phyloP scores from a whole-genome alignment of 345 rosid genomes.

The Erucastrum elatum region DNA sequence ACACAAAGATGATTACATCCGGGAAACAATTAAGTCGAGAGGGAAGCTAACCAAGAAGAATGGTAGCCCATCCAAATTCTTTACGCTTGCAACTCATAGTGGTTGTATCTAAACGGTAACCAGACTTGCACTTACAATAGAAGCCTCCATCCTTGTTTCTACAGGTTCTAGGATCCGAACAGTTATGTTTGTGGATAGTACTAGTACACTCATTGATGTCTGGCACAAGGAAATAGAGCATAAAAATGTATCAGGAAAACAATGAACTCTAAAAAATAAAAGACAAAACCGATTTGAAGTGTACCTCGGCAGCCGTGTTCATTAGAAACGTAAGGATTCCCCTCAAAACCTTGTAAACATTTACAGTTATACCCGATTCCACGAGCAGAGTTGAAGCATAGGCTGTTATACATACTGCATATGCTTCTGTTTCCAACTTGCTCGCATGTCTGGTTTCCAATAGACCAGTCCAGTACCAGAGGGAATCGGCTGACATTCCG shows the following conservation, averaged over 20 bases:
- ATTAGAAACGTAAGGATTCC: not conserved
- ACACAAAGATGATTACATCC: not conserved
- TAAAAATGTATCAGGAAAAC: not conserved
- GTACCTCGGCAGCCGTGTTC: not conserved
- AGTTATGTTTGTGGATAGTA: too few species aligned
- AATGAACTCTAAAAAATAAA: not conserved
- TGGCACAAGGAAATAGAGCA: not conserved
- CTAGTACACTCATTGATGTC: not conserved
- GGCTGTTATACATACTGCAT: not conserved
- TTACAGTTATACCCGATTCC: too few species aligned
- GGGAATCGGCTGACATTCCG: not conserved
- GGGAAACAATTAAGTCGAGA: not conserved
- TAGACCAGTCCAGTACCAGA: slow-evolving; percentile 21
- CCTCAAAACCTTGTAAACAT: not conserved
- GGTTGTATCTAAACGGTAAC: not conserved
- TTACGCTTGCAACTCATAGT: not conserved
- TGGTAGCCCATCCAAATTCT: not conserved
- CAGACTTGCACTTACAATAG: too few species aligned
- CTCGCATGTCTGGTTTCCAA: not conserved
- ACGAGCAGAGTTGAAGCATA: not conserved
- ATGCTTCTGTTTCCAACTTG: not conserved
- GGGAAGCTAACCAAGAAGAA: slow-evolving; percentile 5
- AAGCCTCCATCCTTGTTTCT: too few species aligned
- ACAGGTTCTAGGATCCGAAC: too few species aligned
- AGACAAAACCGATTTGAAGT: not conserved